These are phyloP conservation scores for Phaeolepiota aurea DNA, from an alignment of 768 basidiomycete genomes.

Conservation along the genomic window DNA sequence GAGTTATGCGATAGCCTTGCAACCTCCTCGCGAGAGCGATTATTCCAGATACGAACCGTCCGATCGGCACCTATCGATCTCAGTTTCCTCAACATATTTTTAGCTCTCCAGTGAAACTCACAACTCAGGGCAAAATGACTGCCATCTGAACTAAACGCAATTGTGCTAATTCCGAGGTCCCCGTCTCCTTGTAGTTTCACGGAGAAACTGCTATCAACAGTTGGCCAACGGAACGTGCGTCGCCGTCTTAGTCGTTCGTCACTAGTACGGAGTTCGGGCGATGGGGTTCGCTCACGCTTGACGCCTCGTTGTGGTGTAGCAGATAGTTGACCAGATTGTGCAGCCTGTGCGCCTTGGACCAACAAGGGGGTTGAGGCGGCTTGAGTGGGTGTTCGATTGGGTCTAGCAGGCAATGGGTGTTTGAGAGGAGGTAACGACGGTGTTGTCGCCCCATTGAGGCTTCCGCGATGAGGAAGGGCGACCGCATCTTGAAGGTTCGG, in stretches of 20 bases:
- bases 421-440: too few species aligned
- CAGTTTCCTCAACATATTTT: not conserved
- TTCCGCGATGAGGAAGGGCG: too few species aligned
- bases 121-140: conserved; percentile 49
- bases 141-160: conserved; percentile 48
- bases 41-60: conserved; percentile 60
- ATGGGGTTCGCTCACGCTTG: conserved; percentile 13
- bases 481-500: too few species aligned
- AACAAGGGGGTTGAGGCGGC: too few species aligned
- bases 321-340: conserved; percentile 2
- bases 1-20: conserved; percentile 48
- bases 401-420: too few species aligned
- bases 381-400: too few species aligned
- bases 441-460: too few species aligned
- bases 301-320: conserved; percentile 10
- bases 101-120: conserved; percentile 23
- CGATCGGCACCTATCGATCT: conserved; percentile 50
- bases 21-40: conserved; percentile 35
- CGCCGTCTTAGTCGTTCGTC: not conserved
- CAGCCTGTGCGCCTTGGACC: too few species aligned
- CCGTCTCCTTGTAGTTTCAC: conserved; percentile 35
- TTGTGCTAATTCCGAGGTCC: conserved; percentile 34
- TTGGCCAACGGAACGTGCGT: conserved; percentile 32
- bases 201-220: conserved; percentile 26
- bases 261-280: conserved; percentile 4